Base-by-base conservation (phyloP, 1,139 yeast genomes). In the Candida sojae region DNA sequence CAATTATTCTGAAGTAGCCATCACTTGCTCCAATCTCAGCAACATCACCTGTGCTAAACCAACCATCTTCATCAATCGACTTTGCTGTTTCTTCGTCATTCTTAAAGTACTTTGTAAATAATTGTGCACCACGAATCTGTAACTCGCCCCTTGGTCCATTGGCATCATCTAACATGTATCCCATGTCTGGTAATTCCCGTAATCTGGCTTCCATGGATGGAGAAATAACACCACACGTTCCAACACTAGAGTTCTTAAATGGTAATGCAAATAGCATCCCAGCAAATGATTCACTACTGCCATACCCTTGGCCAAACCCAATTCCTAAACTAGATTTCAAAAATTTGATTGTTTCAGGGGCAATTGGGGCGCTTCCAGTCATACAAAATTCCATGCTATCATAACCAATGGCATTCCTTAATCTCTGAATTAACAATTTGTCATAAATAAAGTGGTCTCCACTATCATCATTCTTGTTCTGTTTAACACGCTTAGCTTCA, bases 31-130 rank as follows among this genome's bases (percentile, higher is more conserved):
- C 39, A 51, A 87, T 68, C 52, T 66, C 68, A 10, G 86, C 92
- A 55, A 87, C 80, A 66, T 87, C 95, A 44, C 95, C 95, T 13
- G 93, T 86, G 42, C 75, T 72, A 67, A 86, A 86, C 89, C 91
- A 87, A 8, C 91, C 73, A 28, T 63, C 70, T 32, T 53, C 44
- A 45, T 58, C 60, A n/a, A 63, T 45, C 2, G 66, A 61, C 45
- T 62, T 60, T 17, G 46, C 47, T 11, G 70, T 66, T 52, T 65
- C 71, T 51, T 64, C 67, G 8, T 74, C 75, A 55, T 82, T 80
- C 59, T 84, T 79, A 68, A 66, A 86, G 66, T 88, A 88, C 11
- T 78, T 80, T 31, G 60, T 57, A 62, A 86, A 84, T 35, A 83
- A 71, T 59, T 83, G 88, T 5, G 88, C 83, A 2, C 95, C 93